A percentile compares a stretch with the other conserved stretches of the same genome.
Evolutionary conservation across 164 flowering plant genomes (phyloP).

Genomic region (Dillenia suffruticosa): DNA sequence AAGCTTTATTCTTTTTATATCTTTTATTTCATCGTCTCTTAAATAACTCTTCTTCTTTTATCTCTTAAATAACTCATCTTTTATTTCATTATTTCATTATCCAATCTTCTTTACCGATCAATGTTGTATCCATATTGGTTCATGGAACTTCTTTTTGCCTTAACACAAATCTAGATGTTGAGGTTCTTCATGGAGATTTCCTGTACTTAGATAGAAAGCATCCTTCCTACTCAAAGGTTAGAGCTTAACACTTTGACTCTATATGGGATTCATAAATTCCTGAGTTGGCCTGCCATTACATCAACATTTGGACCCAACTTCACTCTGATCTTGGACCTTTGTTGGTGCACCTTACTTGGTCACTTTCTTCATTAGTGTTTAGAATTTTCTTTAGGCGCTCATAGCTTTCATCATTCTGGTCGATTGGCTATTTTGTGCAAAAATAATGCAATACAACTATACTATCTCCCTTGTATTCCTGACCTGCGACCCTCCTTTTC

Average conservation of each 20-base stretch:
- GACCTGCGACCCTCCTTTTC: not conserved
- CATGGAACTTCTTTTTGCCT: conserved; percentile 12
- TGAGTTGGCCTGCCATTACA: no score
- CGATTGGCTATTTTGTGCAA: not conserved
- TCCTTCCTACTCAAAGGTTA: conserved; percentile 59
- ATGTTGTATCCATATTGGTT: no score
- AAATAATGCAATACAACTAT: no score
- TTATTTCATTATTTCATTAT: no score
- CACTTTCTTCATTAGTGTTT: no score
- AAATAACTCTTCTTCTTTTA: not conserved
- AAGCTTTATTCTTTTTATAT: conserved; percentile 51
- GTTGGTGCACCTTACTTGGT: no score
- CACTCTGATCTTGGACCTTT: not conserved
- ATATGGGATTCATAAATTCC: no score
- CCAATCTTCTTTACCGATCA: no score
- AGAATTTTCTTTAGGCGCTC: no score
- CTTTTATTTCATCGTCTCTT: not conserved
- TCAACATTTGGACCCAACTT: not conserved
- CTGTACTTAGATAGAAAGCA: conserved; percentile 47
- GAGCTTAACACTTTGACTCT: not conserved
- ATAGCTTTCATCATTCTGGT: no score
- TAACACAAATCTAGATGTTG: conserved; percentile 49
- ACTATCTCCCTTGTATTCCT: not conserved
- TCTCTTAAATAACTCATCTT: not conserved
- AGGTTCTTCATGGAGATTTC: conserved; percentile 65